Percentiles rank a stretch among this genome's conserved stretches.
Evolutionary conservation across 306 rosid genomes (phyloP).

Genomic region (Lathyrus oleraceus): DNA sequence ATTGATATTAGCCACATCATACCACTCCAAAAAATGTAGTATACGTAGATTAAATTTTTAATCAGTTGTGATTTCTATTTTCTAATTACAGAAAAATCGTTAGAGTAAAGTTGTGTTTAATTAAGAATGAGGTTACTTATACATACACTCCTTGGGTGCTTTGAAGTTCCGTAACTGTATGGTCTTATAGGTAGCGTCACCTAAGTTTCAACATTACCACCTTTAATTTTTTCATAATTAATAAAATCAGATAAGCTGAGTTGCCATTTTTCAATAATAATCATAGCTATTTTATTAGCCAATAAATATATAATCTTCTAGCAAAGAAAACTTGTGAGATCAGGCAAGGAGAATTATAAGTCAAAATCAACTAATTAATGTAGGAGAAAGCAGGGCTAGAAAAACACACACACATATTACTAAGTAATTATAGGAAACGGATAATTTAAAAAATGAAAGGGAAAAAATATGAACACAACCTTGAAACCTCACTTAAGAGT

Average conservation of each 20-base stretch:
- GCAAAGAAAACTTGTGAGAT: conserved; percentile 30
- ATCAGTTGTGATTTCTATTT: not conserved
- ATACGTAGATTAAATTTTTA: not conserved
- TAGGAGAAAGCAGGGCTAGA: conserved; percentile 19
- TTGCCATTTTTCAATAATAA: not conserved
- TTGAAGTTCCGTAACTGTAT: conserved; percentile 13
- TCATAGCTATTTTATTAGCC: not conserved
- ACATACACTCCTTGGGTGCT: not conserved
- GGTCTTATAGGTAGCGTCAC: not conserved
- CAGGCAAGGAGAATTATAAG: conserved; percentile 29
- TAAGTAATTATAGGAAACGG: conserved; percentile 19
- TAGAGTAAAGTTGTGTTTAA: conserved; percentile 21
- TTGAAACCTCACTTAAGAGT: not conserved
- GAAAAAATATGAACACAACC: not conserved
- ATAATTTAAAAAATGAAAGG: not conserved
- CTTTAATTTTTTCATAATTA: not conserved
- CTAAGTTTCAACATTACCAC: not conserved
- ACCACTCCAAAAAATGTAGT: conserved; percentile 19
- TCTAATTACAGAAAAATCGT: conserved; percentile 19
- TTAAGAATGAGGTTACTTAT: conserved; percentile 6
- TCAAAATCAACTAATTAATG: conserved; percentile 37
- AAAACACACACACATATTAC: not conserved
- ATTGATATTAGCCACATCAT: conserved; percentile 37
- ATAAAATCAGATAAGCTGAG: not conserved
- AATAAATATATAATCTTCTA: conserved; percentile 23